Percentiles rank a stretch among this genome's conserved stretches.
Conservation (phyloP, 176 grass and related monocot species). For the Raddia guianensis region DNA sequence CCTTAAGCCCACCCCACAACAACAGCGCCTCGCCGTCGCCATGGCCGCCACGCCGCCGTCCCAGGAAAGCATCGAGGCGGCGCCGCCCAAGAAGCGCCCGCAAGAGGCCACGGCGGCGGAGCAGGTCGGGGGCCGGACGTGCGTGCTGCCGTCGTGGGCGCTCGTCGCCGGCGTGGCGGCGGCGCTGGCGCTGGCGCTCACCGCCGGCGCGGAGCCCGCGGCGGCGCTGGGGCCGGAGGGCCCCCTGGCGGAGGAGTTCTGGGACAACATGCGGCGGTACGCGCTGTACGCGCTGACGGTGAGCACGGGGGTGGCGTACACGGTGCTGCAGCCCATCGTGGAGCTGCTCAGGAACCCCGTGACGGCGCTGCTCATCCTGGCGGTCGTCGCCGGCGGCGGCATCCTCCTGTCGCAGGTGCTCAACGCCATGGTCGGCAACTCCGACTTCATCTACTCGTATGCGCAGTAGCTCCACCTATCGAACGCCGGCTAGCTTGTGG, state of each 20-base stretch:
- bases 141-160: slow-evolving; percentile 62
- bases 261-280: slow-evolving; percentile 95
- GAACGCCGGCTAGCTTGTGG: no score
- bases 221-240: slow-evolving; percentile 80
- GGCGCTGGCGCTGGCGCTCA: slow-evolving; percentile 54
- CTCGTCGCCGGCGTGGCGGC: slow-evolving; percentile 58
- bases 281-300: slow-evolving; percentile 75
- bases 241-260: slow-evolving; percentile 90
- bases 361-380: slow-evolving; percentile 71
- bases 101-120: background rate
- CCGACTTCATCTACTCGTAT: slow-evolving; percentile 81
- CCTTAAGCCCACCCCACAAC: background rate
- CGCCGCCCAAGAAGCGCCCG: background rate
- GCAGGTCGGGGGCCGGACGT: slow-evolving; percentile 4
- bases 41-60: background rate
- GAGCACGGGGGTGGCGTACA: slow-evolving; percentile 82
- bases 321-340: slow-evolving; percentile 72
- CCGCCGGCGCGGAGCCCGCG: slow-evolving; percentile 42
- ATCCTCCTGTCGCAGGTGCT: slow-evolving; percentile 77
- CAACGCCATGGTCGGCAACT: slow-evolving; percentile 94
- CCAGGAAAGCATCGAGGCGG: background rate
- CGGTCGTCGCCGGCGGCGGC: slow-evolving; percentile 62
- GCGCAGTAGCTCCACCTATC: slow-evolving; percentile 20
- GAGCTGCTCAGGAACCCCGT: slow-evolving; percentile 89
- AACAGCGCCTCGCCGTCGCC: background rate